A percentile compares a stretch with the other conserved stretches of the same genome.
phyloP scores from a whole-genome alignment of 148 eudicot genomes.

The Nyssa sinensis region DNA sequence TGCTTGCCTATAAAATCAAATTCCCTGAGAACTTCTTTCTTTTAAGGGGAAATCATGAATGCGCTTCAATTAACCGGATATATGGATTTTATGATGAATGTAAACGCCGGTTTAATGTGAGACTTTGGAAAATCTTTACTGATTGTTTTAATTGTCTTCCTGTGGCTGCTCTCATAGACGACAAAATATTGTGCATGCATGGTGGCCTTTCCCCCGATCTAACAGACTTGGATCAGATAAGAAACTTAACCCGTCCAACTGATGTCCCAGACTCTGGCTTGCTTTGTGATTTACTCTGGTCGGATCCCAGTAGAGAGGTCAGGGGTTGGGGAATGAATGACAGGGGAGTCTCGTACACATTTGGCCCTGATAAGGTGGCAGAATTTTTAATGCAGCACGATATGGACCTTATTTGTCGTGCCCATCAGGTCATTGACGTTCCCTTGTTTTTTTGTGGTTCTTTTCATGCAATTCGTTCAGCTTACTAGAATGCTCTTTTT shows the following conservation, averaged over 20 bases:
- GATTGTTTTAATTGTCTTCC: conserved; percentile 80
- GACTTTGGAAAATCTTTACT: conserved; percentile 68
- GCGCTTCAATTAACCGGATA: conserved; percentile 66
- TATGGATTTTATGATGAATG: conserved; percentile 81
- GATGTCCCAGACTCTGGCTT: conserved; percentile 78
- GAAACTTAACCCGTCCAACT: conserved; percentile 54
- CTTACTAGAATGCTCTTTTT: conserved; percentile 16
- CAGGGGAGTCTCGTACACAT: conserved; percentile 72
- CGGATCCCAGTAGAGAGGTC: conserved; percentile 72
- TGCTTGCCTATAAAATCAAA: conserved; percentile 70
- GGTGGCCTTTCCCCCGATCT: conserved; percentile 80
- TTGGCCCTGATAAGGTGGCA: conserved; percentile 71
- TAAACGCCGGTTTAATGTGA: conserved; percentile 71
- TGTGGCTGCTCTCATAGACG: conserved; percentile 75
- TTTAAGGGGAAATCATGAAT: conserved; percentile 71
- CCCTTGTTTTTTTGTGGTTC: neutral
- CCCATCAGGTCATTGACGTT: conserved; percentile 56
- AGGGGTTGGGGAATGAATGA: conserved; percentile 82
- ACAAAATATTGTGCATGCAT: conserved; percentile 80
- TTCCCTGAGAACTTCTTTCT: conserved; percentile 74
- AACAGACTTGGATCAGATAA: conserved; percentile 56
- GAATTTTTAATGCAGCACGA: conserved; percentile 65
- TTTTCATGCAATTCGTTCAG: neutral
- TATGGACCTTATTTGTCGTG: conserved; percentile 74
- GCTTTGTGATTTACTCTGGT: conserved; percentile 74